Evolutionary conservation across 2,329 filamentous ascomycete species (phyloP).

Genomic region (Alternaria ventricosa): DNA sequence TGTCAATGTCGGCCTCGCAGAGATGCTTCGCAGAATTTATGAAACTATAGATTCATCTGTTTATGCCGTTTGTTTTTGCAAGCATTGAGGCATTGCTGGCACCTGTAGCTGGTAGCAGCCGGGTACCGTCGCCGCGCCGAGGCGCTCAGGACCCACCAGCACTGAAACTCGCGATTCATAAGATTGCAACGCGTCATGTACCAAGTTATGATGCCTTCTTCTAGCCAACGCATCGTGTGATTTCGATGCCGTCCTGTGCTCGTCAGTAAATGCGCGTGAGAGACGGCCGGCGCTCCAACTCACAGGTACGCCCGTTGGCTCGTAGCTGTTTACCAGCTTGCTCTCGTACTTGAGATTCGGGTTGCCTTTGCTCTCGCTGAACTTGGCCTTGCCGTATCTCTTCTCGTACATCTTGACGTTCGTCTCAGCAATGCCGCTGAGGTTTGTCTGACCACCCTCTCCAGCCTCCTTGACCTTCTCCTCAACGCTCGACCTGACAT

Average conservation of each 20-base stretch:
- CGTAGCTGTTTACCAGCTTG: conserved; percentile 67
- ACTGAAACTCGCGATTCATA: neutral
- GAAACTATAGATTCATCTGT: neutral
- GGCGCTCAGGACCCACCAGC: neutral
- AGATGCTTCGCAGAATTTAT: neutral
- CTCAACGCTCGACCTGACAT: conserved; percentile 69
- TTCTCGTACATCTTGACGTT: conserved; percentile 58
- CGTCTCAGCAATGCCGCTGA: conserved; percentile 52
- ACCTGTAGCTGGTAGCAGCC: neutral
- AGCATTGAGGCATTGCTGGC: neutral
- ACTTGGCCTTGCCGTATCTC: conserved; percentile 55
- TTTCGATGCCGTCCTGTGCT: conserved; percentile 69
- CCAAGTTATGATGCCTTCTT: conserved; percentile 1
- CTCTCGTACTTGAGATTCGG: conserved; percentile 72
- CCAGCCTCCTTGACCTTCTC: conserved; percentile 61
- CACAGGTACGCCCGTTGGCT: conserved; percentile 71
- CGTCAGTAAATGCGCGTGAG: conserved; percentile 1
- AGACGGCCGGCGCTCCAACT: conserved; percentile 37
- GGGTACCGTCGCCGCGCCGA: neutral
- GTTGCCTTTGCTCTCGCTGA: conserved; percentile 60
- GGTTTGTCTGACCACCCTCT: conserved; percentile 44
- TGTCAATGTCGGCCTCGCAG: neutral
- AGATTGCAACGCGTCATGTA: neutral
- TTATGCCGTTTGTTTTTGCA: neutral
- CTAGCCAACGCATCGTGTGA: conserved; percentile 61